Base-by-base conservation (phyloP, 352 stramenopile species). In the Phytopythium litorale region DNA sequence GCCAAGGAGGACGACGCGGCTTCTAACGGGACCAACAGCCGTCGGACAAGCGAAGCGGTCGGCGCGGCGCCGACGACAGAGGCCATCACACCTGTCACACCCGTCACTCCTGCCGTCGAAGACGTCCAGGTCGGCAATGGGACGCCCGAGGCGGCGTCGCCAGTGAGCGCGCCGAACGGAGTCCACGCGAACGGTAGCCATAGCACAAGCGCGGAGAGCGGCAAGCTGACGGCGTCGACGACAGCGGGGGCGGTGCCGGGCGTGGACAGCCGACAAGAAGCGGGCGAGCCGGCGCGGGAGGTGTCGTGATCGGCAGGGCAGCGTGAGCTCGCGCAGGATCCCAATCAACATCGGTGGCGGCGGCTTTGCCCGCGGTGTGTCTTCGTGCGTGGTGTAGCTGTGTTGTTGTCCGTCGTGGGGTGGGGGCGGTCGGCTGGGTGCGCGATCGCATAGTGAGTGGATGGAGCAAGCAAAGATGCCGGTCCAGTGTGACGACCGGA, bases 261-360 rank as follows among this genome's bases (percentile, higher is more conserved):
- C 43, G 60, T 57, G 7, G 56, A 75, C 54, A 72, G 58, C 28
- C 70, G 71, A 40, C 75, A 84, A 75, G 72, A 77, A 57, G 70
- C 75, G 8, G 75, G 75, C 4, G 75, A 84, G 55, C 72, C 75
- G 37, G 72, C 75, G 50, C 72, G 70, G 40, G 75, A 84, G 73
- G 75, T 81, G 50, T 9, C 50, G 30, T 51, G 45, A 51, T 7
- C 45, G 45, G 0, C 45, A 18, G 45, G 8, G 45, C 3, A 32
- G 21, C 45, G 9, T 16, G 45, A 38, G 45, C n/a, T n/a, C 21
- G 28, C 21, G 21, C 21, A 51, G 21, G 45, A 51, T 30, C 45
- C 45, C 45, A 23, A 32, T 33, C 21, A 51, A 51, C 45, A 33
- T 51, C 4, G n/a, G 21, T 32, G 45, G 21, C 21, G 45, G 21